Evolutionary conservation across 2,329 filamentous ascomycete genomes (phyloP).

Genomic region (Xylaria sp.): DNA sequence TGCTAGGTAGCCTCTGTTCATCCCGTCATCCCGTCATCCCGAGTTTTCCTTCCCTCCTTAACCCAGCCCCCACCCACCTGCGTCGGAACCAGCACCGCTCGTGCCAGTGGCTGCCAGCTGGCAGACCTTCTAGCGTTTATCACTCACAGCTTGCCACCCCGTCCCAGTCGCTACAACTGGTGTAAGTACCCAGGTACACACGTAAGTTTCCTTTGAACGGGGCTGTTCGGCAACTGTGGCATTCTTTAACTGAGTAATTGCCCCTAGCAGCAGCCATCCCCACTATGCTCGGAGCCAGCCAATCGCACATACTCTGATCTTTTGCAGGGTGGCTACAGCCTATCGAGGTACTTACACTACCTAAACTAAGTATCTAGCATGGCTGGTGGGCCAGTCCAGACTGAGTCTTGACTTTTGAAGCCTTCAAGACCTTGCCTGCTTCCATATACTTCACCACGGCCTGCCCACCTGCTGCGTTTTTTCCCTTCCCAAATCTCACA

Average conservation of each 20-base stretch:
- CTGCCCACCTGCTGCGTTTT: conserved; percentile 37
- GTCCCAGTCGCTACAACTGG: not conserved
- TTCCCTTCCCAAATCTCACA: conserved; percentile 40
- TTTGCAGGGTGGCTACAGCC: conserved; percentile 20
- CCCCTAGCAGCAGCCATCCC: conserved; percentile 15
- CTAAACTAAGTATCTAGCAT: not conserved
- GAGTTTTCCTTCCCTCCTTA: conserved; percentile 23
- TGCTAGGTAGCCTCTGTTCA: not conserved
- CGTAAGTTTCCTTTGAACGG: not conserved
- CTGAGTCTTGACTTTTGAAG: conserved; percentile 40
- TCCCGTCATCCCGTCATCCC: conserved; percentile 16
- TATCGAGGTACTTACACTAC: not conserved
- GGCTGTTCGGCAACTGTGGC: conserved; percentile 23
- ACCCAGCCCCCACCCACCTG: conserved; percentile 5
- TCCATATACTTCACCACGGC: conserved; percentile 52
- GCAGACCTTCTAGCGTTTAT: not conserved
- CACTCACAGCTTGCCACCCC: not conserved
- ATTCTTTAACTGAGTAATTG: conserved; percentile 28
- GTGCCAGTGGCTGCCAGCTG: conserved; percentile 12
- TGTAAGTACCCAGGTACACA: no score
- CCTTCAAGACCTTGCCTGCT: conserved; percentile 40
- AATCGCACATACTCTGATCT: conserved; percentile 23
- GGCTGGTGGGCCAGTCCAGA: conserved; percentile 32
- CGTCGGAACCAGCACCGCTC: not conserved
- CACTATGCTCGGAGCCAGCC: conserved; percentile 27